Conservation (phyloP, 805 yeast species). For the Nakazawaea laoshanensis region DNA sequence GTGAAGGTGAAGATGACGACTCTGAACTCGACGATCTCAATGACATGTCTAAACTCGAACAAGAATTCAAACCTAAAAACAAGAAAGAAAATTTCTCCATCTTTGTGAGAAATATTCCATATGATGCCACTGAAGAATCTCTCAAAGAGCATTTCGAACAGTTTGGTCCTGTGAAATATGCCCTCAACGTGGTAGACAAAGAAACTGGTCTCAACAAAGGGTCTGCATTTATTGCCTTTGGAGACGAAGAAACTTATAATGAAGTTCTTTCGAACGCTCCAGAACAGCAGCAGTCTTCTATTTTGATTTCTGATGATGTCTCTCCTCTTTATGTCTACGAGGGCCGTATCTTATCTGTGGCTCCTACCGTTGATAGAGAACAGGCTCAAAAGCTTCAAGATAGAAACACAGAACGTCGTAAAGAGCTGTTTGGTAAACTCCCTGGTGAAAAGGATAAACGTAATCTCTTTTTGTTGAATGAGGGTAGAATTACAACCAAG, state of each 20-base stretch:
- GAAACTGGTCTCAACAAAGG: slow-evolving; percentile 85
- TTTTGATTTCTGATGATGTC: slow-evolving; percentile 88
- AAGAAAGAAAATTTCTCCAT: slow-evolving; percentile 64
- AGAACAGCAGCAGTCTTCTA: slow-evolving; percentile 43
- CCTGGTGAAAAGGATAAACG: slow-evolving; percentile 78
- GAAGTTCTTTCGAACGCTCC: slow-evolving; percentile 78
- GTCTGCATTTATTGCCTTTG: slow-evolving; percentile 90
- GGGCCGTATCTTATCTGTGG: slow-evolving; percentile 80
- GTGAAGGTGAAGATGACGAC: slow-evolving; percentile 12
- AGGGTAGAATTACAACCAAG: slow-evolving; percentile 80
- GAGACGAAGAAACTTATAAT: slow-evolving; percentile 47
- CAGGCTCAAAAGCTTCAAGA: slow-evolving; percentile 72
- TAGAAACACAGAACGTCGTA: slow-evolving; percentile 63
- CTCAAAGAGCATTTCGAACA: slow-evolving; percentile 69
- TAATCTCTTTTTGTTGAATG: slow-evolving; percentile 78
- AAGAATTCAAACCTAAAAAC: slow-evolving; percentile 31
- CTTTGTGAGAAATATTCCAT: slow-evolving; percentile 90
- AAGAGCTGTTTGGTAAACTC: slow-evolving; percentile 70
- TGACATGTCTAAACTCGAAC: slow-evolving; percentile 17
- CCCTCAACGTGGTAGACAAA: slow-evolving; percentile 85
- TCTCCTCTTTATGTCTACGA: slow-evolving; percentile 83
- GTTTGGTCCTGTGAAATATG: slow-evolving; percentile 87
- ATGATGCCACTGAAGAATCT: slow-evolving; percentile 80
- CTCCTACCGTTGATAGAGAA: slow-evolving; percentile 81
- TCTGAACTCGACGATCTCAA: slow-evolving; percentile 18